Base-by-base conservation (phyloP, 2,329 filamentous ascomycete genomes). In the Talaromyces sp. region DNA sequence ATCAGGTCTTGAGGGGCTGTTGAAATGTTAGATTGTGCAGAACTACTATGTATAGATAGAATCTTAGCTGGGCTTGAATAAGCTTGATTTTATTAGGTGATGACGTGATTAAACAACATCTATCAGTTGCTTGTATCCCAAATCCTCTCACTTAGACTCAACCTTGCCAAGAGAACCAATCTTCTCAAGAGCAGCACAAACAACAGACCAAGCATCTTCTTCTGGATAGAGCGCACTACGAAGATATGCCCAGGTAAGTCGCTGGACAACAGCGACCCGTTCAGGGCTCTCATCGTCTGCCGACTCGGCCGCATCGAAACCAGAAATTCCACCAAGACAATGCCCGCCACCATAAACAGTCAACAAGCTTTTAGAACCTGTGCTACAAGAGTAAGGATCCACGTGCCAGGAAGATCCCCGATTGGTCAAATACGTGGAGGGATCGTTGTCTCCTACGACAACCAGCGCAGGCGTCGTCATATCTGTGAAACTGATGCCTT, bases 351-450 rank as follows among this genome's bases (percentile, higher is more conserved):
- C 72, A 24, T 68, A 69, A 10, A 79, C 56, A 27, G 63, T 70
- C 5, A 78, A 62, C 57, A 77, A 61, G 35, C 68, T 68, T 62
- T 78, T 78, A 2, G 69, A 63, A 0, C 75, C 75, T 1, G 71
- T 66, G 12, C 70, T 65, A 3, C 67, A 59, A 7, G 54, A 57
- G 61, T 77, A 79, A 31, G 72, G 60, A 56, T 79, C 76, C 7
- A 69, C 70, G 58, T 78, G 75, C 72, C 75, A 79, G 48, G 74
- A 72, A 0, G 72, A 68, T 0, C 74, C 76, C 11, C 73, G 70
- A 1, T 56, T 61, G 1, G 70, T 72, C 7, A 76, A 64, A 41
- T 74, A 67, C 12, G 73, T 65, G 29, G 66, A 67, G 14, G 67
- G 65, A 35, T 79, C 77, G 8, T 69, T 67, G 32, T 77, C 75